Base-by-base conservation (phyloP, 495 filamentous ascomycete species). In the Parathielavia appendiculata region DNA sequence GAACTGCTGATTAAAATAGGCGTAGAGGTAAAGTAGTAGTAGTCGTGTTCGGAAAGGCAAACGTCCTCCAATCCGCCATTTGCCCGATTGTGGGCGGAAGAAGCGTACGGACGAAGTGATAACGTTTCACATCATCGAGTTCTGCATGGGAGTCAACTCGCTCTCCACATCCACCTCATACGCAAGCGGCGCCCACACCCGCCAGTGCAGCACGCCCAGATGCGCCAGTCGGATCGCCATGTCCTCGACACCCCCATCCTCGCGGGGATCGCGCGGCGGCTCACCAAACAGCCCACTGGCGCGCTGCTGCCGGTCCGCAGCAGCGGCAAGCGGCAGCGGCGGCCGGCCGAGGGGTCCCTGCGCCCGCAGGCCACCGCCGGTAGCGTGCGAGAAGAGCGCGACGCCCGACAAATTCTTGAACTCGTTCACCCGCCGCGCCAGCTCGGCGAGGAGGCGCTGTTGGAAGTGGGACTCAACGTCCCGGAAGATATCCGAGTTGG, bases 161-260 rank as follows among this genome's bases (percentile, higher is more conserved):
- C 53, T 22, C 53, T 46, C 53, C 13, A 55, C 46, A 20, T 74
- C 74, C 9, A 59, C 65, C 1, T 74, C 63, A 67, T 89, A 95
- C 0, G 83, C 81, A 47, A 89, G 71, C 34, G 84, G 83, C 7
- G 82, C 85, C 91, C 91, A 96, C 4, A 95, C 85, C 50, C 86
- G 78, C 91, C 91, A 96, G 69, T 96, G 90, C 22, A 95, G 71
- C 19, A 91, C 78, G 10, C 84, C 83, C 43, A 96, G 81, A 63
- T 95, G 91, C 12, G 90, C 84, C 40, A 93, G 75, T 32, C 87
- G 83, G 56, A 81, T 83, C 2, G 87, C 83, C 64, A 92, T 82
- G 52, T 89, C 83, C 46, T 83, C 80, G 17, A 88, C 70, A 52
- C 82, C 81, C 26, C 73, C 77, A 43, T 77, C 75, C 46, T 78